phyloP scores from a whole-genome alignment of 495 filamentous ascomycete species.

The Talaromyces stipitatus region DNA sequence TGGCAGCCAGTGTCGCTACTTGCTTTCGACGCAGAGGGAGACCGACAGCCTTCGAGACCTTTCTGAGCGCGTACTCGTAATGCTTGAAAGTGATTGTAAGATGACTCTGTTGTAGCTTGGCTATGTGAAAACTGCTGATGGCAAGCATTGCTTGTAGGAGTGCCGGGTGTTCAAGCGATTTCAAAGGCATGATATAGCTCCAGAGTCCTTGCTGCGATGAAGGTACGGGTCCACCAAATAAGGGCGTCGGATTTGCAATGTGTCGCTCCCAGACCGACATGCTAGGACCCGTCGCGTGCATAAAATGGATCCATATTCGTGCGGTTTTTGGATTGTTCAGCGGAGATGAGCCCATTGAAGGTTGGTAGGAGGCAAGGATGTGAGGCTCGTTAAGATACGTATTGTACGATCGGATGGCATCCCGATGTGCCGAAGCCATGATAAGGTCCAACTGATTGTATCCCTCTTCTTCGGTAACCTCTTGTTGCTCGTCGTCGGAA shows the following conservation, averaged over 20 bases:
- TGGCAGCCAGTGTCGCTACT: constrained; percentile 77
- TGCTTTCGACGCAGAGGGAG: constrained; percentile 64
- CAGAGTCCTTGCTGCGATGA: constrained; percentile 69
- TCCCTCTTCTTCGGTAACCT: constrained; percentile 48
- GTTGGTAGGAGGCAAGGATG: constrained; percentile 70
- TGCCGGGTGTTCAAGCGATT: constrained; percentile 74
- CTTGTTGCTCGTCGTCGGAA: constrained; percentile 60
- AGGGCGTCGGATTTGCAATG: constrained; percentile 65
- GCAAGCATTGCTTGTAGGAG: constrained; percentile 90
- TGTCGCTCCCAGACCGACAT: constrained; percentile 85
- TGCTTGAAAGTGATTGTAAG: constrained; percentile 79
- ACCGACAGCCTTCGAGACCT: constrained; percentile 66
- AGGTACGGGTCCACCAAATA: constrained; percentile 60
- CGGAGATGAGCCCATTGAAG: constrained; percentile 68
- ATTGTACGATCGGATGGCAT: constrained; percentile 52
- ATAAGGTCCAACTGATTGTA: constrained; percentile 38
- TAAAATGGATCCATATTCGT: constrained; percentile 85
- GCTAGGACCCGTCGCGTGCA: constrained; percentile 79
- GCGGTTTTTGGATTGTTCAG: constrained; percentile 77
- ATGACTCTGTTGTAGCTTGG: constrained; percentile 65
- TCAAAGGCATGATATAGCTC: constrained; percentile 81
- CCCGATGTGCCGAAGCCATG: constrained; percentile 41
- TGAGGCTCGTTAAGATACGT: constrained; percentile 60
- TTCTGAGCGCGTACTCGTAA: constrained; percentile 77
- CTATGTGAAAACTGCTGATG: constrained; percentile 79